Percentiles rank a stretch among this genome's conserved stretches.
These are phyloP conservation scores for Claviceps sp. DNA, from an alignment of 2,329 filamentous ascomycete species.

Conservation along the genomic window DNA sequence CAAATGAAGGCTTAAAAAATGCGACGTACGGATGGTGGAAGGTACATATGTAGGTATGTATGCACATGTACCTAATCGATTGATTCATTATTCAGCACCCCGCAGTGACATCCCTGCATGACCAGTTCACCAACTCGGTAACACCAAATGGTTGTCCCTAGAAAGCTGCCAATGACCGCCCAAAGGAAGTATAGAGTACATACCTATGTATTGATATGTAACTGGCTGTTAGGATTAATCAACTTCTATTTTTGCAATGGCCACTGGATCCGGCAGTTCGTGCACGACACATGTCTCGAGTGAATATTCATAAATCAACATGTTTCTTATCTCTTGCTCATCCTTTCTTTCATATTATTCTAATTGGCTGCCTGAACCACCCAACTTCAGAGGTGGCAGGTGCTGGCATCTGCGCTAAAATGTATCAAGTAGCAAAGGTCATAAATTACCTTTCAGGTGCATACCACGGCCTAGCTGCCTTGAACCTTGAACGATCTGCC, in stretches of 20 bases:
- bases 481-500: constrained; percentile 73
- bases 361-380: background rate
- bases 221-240: too few relatives aligned
- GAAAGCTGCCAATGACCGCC: background rate
- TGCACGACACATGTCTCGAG: too few relatives aligned
- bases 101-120: background rate
- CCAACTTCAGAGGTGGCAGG: background rate
- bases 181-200: background rate
- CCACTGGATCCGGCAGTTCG: too few relatives aligned
- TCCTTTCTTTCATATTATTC: background rate
- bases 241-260: too few relatives aligned
- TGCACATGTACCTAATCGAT: background rate
- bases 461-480: constrained; percentile 15
- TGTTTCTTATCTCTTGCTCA: background rate
- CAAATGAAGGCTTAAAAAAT: too few relatives aligned
- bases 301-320: too few relatives aligned
- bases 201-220: too few relatives aligned
- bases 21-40: too few relatives aligned
- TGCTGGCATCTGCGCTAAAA: constrained; percentile 1
- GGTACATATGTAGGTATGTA: background rate
- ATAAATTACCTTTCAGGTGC: background rate
- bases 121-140: background rate
- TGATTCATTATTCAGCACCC: background rate
- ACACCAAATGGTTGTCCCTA: background rate
- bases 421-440: background rate